Percentiles rank a stretch among this genome's conserved stretches.
Evolutionary conservation across 169 alveolate species (phyloP).

Genomic region (Cryptosporidium felis): DNA sequence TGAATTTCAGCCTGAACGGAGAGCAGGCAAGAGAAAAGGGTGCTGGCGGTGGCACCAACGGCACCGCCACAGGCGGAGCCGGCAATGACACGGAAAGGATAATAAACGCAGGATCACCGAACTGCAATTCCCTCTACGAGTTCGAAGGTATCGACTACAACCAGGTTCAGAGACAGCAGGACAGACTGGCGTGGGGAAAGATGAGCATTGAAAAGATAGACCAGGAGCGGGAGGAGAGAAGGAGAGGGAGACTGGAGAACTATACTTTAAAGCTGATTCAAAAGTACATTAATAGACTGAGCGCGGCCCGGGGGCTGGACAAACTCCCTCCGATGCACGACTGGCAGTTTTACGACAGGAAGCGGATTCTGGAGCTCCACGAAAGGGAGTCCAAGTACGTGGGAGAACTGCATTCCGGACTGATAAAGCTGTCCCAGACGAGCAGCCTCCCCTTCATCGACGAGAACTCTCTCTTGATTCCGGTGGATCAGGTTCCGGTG

Average conservation of each 20-base stretch:
- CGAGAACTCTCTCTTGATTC: slow-evolving; percentile 76
- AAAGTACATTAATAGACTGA: slow-evolving; percentile 71
- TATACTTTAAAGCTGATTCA: slow-evolving; percentile 70
- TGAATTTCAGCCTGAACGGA: slow-evolving; percentile 74
- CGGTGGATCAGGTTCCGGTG: slow-evolving; percentile 71
- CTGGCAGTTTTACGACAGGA: slow-evolving; percentile 76
- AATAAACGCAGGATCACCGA: slow-evolving; percentile 30
- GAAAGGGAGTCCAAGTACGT: slow-evolving; percentile 73
- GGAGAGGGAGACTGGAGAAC: slow-evolving; percentile 75
- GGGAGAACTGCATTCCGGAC: slow-evolving; percentile 75
- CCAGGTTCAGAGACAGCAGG: slow-evolving; percentile 76
- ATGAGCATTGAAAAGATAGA: slow-evolving; percentile 73
- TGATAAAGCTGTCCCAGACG: slow-evolving; percentile 69
- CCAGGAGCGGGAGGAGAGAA: slow-evolving; percentile 78
- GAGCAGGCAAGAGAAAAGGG: not conserved
- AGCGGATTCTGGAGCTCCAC: slow-evolving; percentile 74
- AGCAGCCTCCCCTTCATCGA: slow-evolving; percentile 54
- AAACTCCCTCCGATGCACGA: slow-evolving; percentile 80
- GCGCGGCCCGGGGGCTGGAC: slow-evolving; percentile 79
- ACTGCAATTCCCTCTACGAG: slow-evolving; percentile 72
- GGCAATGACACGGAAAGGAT: slow-evolving; percentile 13
- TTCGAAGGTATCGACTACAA: slow-evolving; percentile 81
- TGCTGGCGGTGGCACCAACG: too few relatives aligned
- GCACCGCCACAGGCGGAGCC: too few relatives aligned
- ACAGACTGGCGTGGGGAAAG: slow-evolving; percentile 73